A percentile compares a stretch with the other conserved stretches of the same genome.
phyloP scores from a whole-genome alignment of 352 stramenopile species.

The Phytopythium boreale region DNA sequence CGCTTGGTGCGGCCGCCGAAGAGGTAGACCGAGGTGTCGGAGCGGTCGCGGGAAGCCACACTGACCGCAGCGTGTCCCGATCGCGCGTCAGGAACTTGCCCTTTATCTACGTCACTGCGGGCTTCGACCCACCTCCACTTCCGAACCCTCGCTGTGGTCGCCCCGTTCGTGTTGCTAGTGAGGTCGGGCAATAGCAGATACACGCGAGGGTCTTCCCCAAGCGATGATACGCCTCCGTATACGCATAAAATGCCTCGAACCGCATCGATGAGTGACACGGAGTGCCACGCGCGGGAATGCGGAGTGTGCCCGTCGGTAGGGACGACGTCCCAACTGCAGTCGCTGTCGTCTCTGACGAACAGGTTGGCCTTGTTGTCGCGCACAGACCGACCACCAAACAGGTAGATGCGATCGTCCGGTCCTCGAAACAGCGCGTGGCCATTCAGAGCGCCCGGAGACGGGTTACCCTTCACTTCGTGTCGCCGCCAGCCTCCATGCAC shows the following conservation, averaged over 20 bases:
- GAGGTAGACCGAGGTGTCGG: slow-evolving; percentile 21
- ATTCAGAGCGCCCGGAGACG: slow-evolving; percentile 58
- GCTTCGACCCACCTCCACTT: slow-evolving; percentile 22
- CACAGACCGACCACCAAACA: slow-evolving; percentile 60
- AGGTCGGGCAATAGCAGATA: slow-evolving; percentile 27
- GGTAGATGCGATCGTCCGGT: slow-evolving; percentile 18
- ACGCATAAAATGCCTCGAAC: slow-evolving; percentile 25
- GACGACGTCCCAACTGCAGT: slow-evolving; percentile 51
- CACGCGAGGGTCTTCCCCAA: slow-evolving; percentile 45
- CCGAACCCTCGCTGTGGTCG: not conserved
- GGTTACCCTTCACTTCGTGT: slow-evolving; percentile 53
- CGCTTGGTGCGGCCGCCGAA: slow-evolving; percentile 68
- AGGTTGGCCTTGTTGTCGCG: slow-evolving; percentile 51
- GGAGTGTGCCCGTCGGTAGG: slow-evolving; percentile 21
- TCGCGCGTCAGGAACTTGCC: slow-evolving; percentile 23
- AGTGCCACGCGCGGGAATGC: slow-evolving; percentile 60
- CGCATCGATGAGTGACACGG: slow-evolving; percentile 24
- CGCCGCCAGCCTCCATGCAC: slow-evolving; percentile 43
- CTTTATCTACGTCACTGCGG: slow-evolving; percentile 12
- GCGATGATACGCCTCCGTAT: slow-evolving; percentile 60
- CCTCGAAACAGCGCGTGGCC: slow-evolving; percentile 55
- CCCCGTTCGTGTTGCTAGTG: slow-evolving; percentile 2
- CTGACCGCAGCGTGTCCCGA: slow-evolving; percentile 53
- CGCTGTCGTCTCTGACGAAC: slow-evolving; percentile 40
- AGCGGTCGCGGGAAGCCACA: slow-evolving; percentile 6